Percentiles rank a stretch among this genome's conserved stretches.
Evolutionary conservation across 495 filamentous ascomycete species (phyloP).

Genomic region (Tuber indicum): DNA sequence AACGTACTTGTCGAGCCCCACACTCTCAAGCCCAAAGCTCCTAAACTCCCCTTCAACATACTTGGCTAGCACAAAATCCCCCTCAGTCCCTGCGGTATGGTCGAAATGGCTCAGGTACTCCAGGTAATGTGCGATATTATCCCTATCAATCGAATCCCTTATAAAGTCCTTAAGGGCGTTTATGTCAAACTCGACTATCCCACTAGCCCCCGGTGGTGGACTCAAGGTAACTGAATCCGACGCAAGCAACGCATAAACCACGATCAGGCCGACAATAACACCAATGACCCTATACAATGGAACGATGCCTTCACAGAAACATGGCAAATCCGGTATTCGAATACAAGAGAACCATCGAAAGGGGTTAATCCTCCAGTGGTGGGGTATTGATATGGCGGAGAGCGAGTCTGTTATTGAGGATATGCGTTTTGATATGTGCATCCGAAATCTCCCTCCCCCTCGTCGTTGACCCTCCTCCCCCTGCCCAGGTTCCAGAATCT

Average conservation of each 20-base stretch:
- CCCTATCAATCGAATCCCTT: conserved; percentile 59
- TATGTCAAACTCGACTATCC: conserved; percentile 53
- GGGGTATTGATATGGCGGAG: conserved; percentile 45
- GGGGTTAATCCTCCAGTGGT: conserved; percentile 37
- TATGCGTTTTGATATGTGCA: conserved; percentile 48
- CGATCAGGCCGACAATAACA: conserved; percentile 61
- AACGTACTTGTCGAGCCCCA: conserved; percentile 53
- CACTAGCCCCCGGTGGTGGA: conserved; percentile 48
- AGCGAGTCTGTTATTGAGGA: conserved; percentile 50
- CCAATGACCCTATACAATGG: conserved; percentile 65
- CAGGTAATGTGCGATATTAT: conserved; percentile 62
- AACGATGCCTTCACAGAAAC: conserved; percentile 42
- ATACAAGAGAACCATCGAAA: conserved; percentile 34
- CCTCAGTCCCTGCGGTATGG: conserved; percentile 86
- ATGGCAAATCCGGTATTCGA: conserved; percentile 36
- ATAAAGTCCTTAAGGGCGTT: conserved; percentile 64
- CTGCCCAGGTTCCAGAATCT: conserved; percentile 66
- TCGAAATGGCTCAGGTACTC: conserved; percentile 67
- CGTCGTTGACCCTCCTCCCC: conserved; percentile 40
- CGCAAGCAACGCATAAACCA: conserved; percentile 78
- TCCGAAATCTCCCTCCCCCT: conserved; percentile 48
- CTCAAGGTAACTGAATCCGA: conserved; percentile 66
- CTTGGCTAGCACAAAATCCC: conserved; percentile 72
- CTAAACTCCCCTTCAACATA: conserved; percentile 71
- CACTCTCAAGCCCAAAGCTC: conserved; percentile 62